Evolutionary conservation across 495 filamentous ascomycete species (phyloP).

Genomic region (Neurospora sp.): DNA sequence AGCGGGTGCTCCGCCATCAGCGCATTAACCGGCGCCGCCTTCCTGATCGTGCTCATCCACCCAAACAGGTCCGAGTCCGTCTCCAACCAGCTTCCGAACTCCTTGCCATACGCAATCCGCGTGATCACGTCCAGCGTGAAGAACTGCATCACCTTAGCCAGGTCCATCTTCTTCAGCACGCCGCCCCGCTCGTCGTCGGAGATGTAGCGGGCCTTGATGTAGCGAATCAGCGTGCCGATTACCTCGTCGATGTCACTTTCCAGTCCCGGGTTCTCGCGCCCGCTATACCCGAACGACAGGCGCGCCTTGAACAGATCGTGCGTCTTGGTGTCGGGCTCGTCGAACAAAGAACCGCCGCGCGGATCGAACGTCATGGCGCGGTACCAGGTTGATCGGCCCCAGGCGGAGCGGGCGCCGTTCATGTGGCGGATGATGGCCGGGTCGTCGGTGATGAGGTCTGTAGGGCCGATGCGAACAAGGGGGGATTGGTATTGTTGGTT

Average conservation of each 20-base stretch:
- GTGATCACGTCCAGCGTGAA: conserved; percentile 44
- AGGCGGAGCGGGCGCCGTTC: conserved; percentile 27
- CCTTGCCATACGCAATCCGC: conserved; percentile 39
- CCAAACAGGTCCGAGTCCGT: conserved; percentile 39
- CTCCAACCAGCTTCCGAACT: conserved; percentile 33
- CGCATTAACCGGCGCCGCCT: conserved; percentile 16
- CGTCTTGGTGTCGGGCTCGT: conserved; percentile 27
- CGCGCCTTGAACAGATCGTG: conserved; percentile 23
- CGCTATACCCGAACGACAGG: conserved; percentile 28
- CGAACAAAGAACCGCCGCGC: conserved; percentile 34
- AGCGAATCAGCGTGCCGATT: conserved; percentile 25
- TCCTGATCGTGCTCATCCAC: conserved; percentile 32
- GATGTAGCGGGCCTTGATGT: conserved; percentile 25
- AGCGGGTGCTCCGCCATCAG: conserved; percentile 21
- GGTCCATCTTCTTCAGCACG: conserved; percentile 26
- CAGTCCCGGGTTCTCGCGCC: conserved; percentile 32
- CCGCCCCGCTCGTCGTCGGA: conserved; percentile 20
- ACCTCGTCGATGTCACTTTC: conserved; percentile 32
- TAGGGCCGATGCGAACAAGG: conserved; percentile 28
- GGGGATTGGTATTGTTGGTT: conserved; percentile 1
- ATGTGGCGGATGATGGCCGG: conserved; percentile 28
- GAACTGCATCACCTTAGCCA: conserved; percentile 31
- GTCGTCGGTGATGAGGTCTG: conserved; percentile 30
- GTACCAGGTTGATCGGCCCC: conserved; percentile 27
- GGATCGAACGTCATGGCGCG: conserved; percentile 30